phyloP scores from a whole-genome alignment of 2,329 filamentous ascomycete genomes.

The Parasarocladium wereldwijsianum region DNA sequence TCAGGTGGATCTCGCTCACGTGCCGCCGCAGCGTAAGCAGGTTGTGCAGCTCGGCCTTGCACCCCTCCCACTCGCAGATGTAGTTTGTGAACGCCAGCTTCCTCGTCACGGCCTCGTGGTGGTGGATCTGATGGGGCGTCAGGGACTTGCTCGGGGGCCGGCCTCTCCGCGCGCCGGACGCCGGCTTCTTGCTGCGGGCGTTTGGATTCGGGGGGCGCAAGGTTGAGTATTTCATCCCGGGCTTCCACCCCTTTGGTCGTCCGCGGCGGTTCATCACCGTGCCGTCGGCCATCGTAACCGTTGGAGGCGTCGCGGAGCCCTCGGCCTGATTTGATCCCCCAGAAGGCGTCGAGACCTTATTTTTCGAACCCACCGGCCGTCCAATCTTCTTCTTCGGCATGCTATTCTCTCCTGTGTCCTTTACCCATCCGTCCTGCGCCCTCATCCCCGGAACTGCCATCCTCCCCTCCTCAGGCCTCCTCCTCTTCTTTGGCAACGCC shows the following conservation, averaged over 20 bases:
- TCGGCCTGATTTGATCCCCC: too few species aligned
- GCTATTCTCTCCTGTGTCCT: too few species aligned
- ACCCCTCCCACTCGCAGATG: conserved; percentile 44
- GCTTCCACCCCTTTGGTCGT: conserved; percentile 31
- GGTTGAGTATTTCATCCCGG: conserved; percentile 15
- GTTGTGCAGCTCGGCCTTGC: conserved; percentile 47
- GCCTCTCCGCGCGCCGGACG: conserved; percentile 18
- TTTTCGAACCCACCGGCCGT: too few species aligned
- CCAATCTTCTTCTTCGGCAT: too few species aligned
- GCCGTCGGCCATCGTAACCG: too few species aligned
- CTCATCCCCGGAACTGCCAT: too few species aligned
- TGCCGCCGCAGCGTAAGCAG: conserved; percentile 42
- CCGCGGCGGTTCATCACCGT: conserved; percentile 15
- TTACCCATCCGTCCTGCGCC: too few species aligned
- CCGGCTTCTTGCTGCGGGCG: background rate
- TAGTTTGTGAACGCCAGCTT: conserved; percentile 34
- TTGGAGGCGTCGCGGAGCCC: background rate
- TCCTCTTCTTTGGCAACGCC: too few species aligned
- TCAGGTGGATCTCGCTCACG: conserved; percentile 33
- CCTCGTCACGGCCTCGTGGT: conserved; percentile 15
- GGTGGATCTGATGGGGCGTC: conserved; percentile 26
- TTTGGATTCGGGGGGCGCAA: conserved; percentile 7
- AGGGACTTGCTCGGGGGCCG: conserved; percentile 25
- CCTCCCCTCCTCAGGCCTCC: too few species aligned
- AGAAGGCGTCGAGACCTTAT: too few species aligned